Evolutionary conservation across 768 basidiomycete genomes (phyloP).

Genomic region (Podaxis pistillaris): DNA sequence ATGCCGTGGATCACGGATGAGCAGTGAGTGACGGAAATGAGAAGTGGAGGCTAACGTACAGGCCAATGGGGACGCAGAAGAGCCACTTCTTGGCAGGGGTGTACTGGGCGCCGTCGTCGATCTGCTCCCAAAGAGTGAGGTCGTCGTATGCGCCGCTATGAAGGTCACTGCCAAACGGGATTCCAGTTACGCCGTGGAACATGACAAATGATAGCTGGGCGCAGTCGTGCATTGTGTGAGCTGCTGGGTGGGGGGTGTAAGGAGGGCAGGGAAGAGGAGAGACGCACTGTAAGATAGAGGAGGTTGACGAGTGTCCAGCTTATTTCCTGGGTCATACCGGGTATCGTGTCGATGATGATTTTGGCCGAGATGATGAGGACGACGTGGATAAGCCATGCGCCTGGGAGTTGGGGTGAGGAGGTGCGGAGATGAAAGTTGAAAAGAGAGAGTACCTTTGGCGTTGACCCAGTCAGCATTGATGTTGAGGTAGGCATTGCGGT

Average conservation of each 20-base stretch:
- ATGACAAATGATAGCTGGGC: slow-evolving; percentile 90
- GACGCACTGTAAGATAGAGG: slow-evolving; percentile 82
- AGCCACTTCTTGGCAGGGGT: slow-evolving; percentile 99
- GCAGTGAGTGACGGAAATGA: not conserved
- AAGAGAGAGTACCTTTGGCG: slow-evolving; percentile 62
- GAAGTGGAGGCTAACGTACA: slow-evolving; percentile 54
- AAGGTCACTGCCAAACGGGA: slow-evolving; percentile 86
- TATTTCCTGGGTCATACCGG: slow-evolving; percentile 90
- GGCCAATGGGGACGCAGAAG: slow-evolving; percentile 78
- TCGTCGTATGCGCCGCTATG: slow-evolving; percentile 97
- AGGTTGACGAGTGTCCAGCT: slow-evolving; percentile 96
- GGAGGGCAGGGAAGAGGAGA: not conserved
- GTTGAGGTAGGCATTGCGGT: slow-evolving; percentile 79
- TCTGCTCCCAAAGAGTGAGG: slow-evolving; percentile 98
- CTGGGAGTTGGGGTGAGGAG: slow-evolving; percentile 37
- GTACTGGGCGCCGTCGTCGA: slow-evolving; percentile 97
- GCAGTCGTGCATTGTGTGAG: slow-evolving; percentile 6
- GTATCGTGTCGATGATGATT: slow-evolving; percentile 89
- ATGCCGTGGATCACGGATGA: not conserved
- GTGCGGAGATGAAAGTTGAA: no score
- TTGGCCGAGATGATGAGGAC: slow-evolving; percentile 90
- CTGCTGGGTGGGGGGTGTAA: not conserved
- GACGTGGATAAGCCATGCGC: slow-evolving; percentile 97
- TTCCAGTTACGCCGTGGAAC: slow-evolving; percentile 98
- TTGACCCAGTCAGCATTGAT: slow-evolving; percentile 95